Base-by-base conservation (phyloP, 2,329 filamentous ascomycete genomes). In the Dryadomyces sulphureus region DNA sequence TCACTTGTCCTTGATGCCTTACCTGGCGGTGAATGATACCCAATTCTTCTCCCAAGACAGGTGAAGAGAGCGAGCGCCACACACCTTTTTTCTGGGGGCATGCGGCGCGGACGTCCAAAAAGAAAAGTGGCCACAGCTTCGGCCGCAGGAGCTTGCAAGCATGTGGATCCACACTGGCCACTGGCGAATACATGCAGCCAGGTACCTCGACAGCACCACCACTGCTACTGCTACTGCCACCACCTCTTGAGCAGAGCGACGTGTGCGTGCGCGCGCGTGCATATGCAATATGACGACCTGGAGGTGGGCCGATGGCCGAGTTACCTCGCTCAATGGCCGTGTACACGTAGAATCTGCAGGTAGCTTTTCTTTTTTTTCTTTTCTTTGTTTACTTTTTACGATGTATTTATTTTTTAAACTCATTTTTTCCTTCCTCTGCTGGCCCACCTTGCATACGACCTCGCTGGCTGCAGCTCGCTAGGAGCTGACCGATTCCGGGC, bases 141-240 rank as follows among this genome's bases (percentile, higher is more conserved):
- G 51, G 51, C 51, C 51, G 51, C 51, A 52, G 42, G 30, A 38
- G 47, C 38, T 48, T 48, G 38, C 34, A 36, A 34, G 45, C 49
- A 49, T 38, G 47, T 35, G 38, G 35, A 27, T 30, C 22, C 22
- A 24, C 24, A 24, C 24, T 11, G 20, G 22, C 16, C 8, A 22
- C 14, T 22, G 22, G 38, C 27, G 27, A 32, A 39, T 39, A 39
- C 35, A 7, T 38, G 17, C n/a, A n/a, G n/a, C 17, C 9, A 9
- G n/a, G 38, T 12, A 9, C 38, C n/a, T n/a, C n/a, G n/a, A n/a
- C n/a, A n/a, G n/a, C n/a, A n/a, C n/a, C n/a, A n/a, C n/a, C n/a
- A n/a, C n/a, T n/a, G n/a, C n/a, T n/a, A n/a, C n/a, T n/a, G n/a
- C n/a, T n/a, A n/a, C n/a, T n/a, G n/a, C n/a, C n/a, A n/a, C n/a